These are phyloP conservation scores for Aureobasidium sp. DNA, from an alignment of 2,329 filamentous ascomycete species.

Conservation along the genomic window DNA sequence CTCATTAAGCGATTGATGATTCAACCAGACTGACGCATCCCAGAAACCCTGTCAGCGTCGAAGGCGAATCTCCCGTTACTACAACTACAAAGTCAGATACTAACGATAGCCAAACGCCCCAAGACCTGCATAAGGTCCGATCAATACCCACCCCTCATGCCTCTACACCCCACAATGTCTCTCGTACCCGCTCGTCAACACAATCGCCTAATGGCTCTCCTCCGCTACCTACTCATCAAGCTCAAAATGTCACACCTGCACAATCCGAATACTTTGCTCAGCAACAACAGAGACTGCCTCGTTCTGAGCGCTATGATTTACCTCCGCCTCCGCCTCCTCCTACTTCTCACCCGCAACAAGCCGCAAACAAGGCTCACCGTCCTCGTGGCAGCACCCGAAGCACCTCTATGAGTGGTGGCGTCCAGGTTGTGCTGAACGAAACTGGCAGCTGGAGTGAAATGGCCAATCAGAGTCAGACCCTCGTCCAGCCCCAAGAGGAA, in stretches of 20 bases:
- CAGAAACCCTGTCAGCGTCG: slow-evolving; percentile 16
- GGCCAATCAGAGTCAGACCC: slow-evolving; percentile 72
- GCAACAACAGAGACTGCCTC: slow-evolving; percentile 19
- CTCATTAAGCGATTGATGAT: not conserved
- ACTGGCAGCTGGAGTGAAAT: slow-evolving; percentile 87
- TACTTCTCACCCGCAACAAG: slow-evolving; percentile 23
- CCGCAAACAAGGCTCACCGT: slow-evolving; percentile 30
- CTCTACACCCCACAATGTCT: slow-evolving; percentile 34
- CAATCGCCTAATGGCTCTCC: slow-evolving; percentile 44
- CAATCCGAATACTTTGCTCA: slow-evolving; percentile 25
- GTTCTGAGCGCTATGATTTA: slow-evolving; percentile 25
- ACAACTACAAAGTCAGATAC: not conserved
- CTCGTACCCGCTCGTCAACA: slow-evolving; percentile 37
- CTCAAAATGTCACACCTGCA: not conserved
- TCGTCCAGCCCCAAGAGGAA: slow-evolving; percentile 50
- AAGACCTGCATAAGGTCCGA: slow-evolving; percentile 18
- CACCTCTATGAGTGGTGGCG: slow-evolving; percentile 70
- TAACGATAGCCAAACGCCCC: not conserved
- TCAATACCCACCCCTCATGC: slow-evolving; percentile 29
- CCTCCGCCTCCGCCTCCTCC: slow-evolving; percentile 20
- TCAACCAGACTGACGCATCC: not conserved
- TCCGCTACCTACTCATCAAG: slow-evolving; percentile 30
- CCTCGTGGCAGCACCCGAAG: slow-evolving; percentile 60
- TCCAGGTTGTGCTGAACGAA: slow-evolving; percentile 86
- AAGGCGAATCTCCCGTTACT: not conserved